These are phyloP conservation scores for Cinnamomum micranthum DNA, from an alignment of 164 flowering plant genomes.

Conservation along the genomic window DNA sequence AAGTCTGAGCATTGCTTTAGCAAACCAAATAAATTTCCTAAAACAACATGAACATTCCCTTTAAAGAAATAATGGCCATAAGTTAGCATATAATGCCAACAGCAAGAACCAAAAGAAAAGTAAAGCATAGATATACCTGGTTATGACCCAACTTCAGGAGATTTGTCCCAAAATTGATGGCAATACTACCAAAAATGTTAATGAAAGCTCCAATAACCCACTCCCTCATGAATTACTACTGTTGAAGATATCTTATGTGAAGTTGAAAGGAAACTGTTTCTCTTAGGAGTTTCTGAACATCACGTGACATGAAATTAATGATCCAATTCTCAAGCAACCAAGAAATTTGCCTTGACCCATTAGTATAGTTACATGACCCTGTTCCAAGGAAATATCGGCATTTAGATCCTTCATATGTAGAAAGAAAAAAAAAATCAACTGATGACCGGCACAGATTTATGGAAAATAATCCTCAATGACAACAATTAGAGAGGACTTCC, in stretches of 20 bases:
- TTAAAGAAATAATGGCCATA: too few relatives aligned
- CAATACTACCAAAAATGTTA: slow-evolving; percentile 87
- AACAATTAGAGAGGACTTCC: too few relatives aligned
- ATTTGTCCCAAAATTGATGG: slow-evolving; percentile 95
- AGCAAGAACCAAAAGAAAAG: too few relatives aligned
- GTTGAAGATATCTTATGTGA: slow-evolving; percentile 7
- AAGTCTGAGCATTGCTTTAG: too few relatives aligned
- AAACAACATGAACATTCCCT: too few relatives aligned
- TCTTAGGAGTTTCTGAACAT: slow-evolving; percentile 1
- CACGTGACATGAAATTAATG: background rate
- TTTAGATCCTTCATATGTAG: background rate
- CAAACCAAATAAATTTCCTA: too few relatives aligned
- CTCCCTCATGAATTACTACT: slow-evolving; percentile 53
- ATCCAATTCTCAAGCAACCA: slow-evolving; percentile 3
- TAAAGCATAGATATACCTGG: slow-evolving; percentile 44
- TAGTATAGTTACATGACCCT: background rate
- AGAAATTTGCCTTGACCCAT: slow-evolving; percentile 4
- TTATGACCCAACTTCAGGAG: slow-evolving; percentile 91
- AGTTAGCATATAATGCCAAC: too few relatives aligned
- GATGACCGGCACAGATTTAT: slow-evolving; percentile 7
- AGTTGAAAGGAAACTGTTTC: background rate
- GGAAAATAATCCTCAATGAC: too few relatives aligned
- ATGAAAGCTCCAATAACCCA: slow-evolving; percentile 96
- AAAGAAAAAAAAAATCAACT: background rate
- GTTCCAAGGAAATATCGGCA: slow-evolving; percentile 6